Base-by-base conservation (phyloP, 2,329 filamentous ascomycete genomes). In the Trichoderma arundinaceum region DNA sequence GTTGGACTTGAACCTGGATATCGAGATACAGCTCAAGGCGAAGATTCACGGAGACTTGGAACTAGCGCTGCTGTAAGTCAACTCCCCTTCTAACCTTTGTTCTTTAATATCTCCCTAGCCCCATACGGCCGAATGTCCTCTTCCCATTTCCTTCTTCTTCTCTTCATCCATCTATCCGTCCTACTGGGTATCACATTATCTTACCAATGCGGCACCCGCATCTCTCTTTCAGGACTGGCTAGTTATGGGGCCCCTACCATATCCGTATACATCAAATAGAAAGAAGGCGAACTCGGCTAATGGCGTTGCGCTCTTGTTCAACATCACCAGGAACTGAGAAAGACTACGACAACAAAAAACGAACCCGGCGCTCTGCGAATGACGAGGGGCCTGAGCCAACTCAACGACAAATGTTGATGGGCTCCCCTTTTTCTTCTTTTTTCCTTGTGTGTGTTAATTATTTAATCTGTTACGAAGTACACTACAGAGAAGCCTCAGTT, bases 21-120 rank as follows among this genome's bases (percentile, higher is more conserved):
- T 95, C 57, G 92, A 95, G 77, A 91, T 95, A 68, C 90, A 92
- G 72, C 84, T 95, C 68, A 95, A 95, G 83, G 92, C 92, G 19
- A 89, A 90, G 77, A 93, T 95, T 70, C 88, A 93, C 72, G 92
- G 92, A 74, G 92, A 96, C 79, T 79, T 96, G 69, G 93, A 91
- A 39, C 78, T 95, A 69, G 90, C 88, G 69, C 83, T 95, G 71
- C 78, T 86, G 83, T 86, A 79, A 77, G 83, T 81, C 54, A 61
- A 10, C n/a, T 49, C 53, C 57, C 59, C 38, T 65, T 49, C 56
- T 44, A 67, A 35, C 64, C 35, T 61, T 38, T 38, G 15, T 13
- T 15, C 33, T 52, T 19, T 32, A 15, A 53, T 33, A 13, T 35
- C 32, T 58, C 38, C 33, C 38, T 32, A 28, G 32, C 41, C 9